These are phyloP conservation scores for Sutorius australiensis DNA, from an alignment of 768 basidiomycete species.

Conservation along the genomic window DNA sequence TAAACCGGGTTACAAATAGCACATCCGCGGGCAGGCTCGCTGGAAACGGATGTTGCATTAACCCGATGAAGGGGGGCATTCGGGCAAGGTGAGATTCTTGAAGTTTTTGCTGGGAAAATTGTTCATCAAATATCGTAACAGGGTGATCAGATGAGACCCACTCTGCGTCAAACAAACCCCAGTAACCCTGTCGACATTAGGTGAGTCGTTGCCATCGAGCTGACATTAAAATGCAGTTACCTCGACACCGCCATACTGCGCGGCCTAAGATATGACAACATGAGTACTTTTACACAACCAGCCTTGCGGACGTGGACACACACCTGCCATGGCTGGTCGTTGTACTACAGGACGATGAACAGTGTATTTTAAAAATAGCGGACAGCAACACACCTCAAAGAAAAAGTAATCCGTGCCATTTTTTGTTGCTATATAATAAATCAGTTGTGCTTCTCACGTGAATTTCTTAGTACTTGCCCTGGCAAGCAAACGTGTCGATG, in stretches of 20 bases:
- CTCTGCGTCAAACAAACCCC: conserved; percentile 67
- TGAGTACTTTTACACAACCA: conserved; percentile 10
- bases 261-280: conserved; percentile 37
- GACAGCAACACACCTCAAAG: conserved; percentile 55
- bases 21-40: neutral
- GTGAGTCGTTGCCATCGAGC: conserved; percentile 7
- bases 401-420: conserved; percentile 87
- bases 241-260: conserved; percentile 77
- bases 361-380: neutral
- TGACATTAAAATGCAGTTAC: conserved; percentile 20
- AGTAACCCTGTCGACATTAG: conserved; percentile 38
- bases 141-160: conserved; percentile 23
- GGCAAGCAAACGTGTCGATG: conserved; percentile 82
- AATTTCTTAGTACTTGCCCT: conserved; percentile 18
- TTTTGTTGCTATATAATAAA: conserved; percentile 49
- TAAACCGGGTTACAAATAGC: conserved; percentile 5
- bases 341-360: conserved; percentile 40
- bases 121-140: conserved; percentile 24
- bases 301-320: conserved; percentile 15
- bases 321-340: conserved; percentile 83
- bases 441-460: conserved; percentile 6
- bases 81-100: conserved; percentile 67
- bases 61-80: conserved; percentile 35
- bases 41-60: neutral
- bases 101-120: conserved; percentile 52